Base-by-base conservation (phyloP, 2,329 filamentous ascomycete genomes). In the Fusarium pseudograminearum region DNA sequence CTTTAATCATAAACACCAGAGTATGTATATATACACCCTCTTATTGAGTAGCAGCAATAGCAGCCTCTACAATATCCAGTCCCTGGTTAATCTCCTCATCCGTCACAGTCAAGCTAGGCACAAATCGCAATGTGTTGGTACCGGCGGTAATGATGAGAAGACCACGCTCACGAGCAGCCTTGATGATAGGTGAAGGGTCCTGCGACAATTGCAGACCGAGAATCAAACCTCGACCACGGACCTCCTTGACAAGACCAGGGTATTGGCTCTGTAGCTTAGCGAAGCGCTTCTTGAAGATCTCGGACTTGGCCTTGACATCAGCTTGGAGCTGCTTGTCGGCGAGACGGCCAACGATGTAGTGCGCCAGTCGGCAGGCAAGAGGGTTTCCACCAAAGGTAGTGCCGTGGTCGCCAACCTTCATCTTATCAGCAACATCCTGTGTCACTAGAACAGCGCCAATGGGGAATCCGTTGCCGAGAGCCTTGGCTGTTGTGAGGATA, bases 361-460 rank as follows among this genome's bases (percentile, higher is more conserved):
- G 93, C 10, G 93, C 96, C 11, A 98, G 83, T 33, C 94, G 89
- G 76, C 89, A 93, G 4, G 92, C 94, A 40, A 98, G 86, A 10
- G 94, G 94, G 82, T 97, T 98, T 41, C 94, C 94, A 58, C 94
- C 94, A 75, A 97, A 98, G 1, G 94, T 98, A 18, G 94, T 98
- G 51, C 94, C 94, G 80, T 98, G 94, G 79, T 98, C 94, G 61
- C 94, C 93, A 14, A 80, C 80, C 71, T 79, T 77, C 67, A 83
- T 83, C 74, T 78, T 82, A 26, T 81, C 80, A 42, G 74, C 72
- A 7, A 84, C 81, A 24, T 76, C 71, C 54, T 77, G 75, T 16
- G 80, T 83, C 28, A 84, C 80, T 26, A 83, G 71, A 24, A 82
- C 81, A 9, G 96, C 96, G 52, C 93, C 96, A 71, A 99, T 94